These are phyloP conservation scores for Trichoderma gracile DNA, from an alignment of 2,329 filamentous ascomycete genomes.

Conservation along the genomic window DNA sequence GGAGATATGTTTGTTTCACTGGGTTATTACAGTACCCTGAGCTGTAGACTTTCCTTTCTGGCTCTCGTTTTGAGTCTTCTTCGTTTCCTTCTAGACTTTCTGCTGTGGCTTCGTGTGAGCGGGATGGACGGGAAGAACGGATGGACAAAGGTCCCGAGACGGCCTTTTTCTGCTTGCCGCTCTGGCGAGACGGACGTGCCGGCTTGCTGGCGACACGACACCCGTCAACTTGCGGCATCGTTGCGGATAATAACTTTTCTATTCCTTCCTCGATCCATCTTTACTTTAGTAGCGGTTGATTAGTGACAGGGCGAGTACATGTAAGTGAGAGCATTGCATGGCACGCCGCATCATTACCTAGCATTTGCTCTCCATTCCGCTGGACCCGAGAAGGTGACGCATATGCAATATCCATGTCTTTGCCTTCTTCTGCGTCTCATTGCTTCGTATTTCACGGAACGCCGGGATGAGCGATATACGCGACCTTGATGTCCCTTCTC, in stretches of 20 bases:
- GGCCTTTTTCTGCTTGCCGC: conserved; percentile 14
- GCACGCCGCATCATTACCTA: conserved; percentile 18
- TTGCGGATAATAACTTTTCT: background rate
- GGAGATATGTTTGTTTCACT: background rate
- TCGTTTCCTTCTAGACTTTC: background rate
- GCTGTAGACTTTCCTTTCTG: background rate
- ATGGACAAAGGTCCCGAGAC: conserved; percentile 1
- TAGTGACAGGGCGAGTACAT: too few relatives aligned
- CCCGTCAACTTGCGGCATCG: conserved; percentile 9
- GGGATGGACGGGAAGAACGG: conserved; percentile 1
- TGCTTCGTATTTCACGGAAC: conserved; percentile 12
- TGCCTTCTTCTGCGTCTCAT: conserved; percentile 7
- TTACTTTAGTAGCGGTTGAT: too few relatives aligned
- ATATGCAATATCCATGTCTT: too few relatives aligned
- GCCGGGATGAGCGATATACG: conserved; percentile 17
- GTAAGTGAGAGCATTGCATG: too few relatives aligned
- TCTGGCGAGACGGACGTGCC: conserved; percentile 3
- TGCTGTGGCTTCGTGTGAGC: background rate
- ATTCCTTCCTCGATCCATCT: conserved; percentile 19
- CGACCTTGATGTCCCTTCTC: too few relatives aligned
- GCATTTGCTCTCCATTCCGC: background rate
- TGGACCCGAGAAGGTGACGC: background rate
- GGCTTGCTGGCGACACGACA: background rate
- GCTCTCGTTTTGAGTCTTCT: background rate
- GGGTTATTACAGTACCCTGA: background rate